phyloP scores from a whole-genome alignment of 148 eudicot species.

The Arbutus unedo region DNA sequence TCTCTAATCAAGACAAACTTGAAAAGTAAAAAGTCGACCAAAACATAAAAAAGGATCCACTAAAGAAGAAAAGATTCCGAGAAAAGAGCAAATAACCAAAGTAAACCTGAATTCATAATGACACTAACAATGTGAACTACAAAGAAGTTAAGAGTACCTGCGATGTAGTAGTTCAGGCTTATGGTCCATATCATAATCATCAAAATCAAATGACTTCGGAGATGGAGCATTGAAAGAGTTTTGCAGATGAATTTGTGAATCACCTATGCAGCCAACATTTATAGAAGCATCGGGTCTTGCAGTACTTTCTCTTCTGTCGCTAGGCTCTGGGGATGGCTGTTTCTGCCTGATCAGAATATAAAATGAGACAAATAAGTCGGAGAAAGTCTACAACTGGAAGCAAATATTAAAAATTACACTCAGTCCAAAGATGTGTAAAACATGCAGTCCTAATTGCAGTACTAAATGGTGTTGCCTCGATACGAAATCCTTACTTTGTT shows the following conservation, averaged over 20 bases:
- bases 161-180: slow-evolving; percentile 46
- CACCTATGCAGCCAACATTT: slow-evolving; percentile 52
- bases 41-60: background rate
- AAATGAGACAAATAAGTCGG: background rate
- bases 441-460: background rate
- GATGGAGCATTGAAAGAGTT: slow-evolving; percentile 49
- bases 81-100: background rate
- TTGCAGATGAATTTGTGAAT: slow-evolving; percentile 38
- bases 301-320: slow-evolving; percentile 37
- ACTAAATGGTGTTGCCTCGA: slow-evolving; percentile 8
- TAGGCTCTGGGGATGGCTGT: slow-evolving; percentile 59
- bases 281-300: slow-evolving; percentile 37
- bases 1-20: too few relatives aligned
- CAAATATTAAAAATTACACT: background rate
- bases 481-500: slow-evolving; percentile 55
- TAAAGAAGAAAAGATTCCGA: background rate
- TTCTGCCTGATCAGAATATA: slow-evolving; percentile 39
- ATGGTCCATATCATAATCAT: slow-evolving; percentile 47
- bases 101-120: background rate
- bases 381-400: background rate
- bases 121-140: background rate
- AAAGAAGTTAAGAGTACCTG: slow-evolving; percentile 36
- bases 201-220: slow-evolving; percentile 47
- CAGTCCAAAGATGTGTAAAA: background rate
- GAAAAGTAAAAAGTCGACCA: background rate